Evolutionary conservation across 305 asterid genomes (phyloP).

Genomic region (Rubia occidens): DNA sequence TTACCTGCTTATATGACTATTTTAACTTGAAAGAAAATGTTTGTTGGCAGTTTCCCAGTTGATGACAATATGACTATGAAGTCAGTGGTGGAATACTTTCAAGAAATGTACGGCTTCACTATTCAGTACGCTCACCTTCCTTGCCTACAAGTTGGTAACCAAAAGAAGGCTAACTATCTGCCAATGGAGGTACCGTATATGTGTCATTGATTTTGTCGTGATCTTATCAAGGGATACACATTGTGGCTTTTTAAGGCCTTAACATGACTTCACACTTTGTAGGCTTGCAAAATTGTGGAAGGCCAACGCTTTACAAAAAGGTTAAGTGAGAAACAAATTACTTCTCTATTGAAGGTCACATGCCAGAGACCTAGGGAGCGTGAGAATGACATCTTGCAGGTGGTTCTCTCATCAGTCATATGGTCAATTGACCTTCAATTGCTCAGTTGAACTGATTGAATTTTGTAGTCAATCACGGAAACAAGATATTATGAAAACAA

Average conservation of each 20-base stretch:
- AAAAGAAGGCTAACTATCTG: slow-evolving; percentile 92
- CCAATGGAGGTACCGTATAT: slow-evolving; percentile 82
- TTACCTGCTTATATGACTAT: no score
- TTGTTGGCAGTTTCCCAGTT: slow-evolving; percentile 71
- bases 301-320: slow-evolving; percentile 93
- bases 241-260: slow-evolving; percentile 5
- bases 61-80: slow-evolving; percentile 84
- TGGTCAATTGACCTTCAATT: background rate
- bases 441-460: slow-evolving; percentile 1
- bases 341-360: slow-evolving; percentile 81
- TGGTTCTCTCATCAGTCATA: slow-evolving; percentile 12
- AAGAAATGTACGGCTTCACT: slow-evolving; percentile 84
- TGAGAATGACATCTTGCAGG: slow-evolving; percentile 86
- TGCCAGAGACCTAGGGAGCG: slow-evolving; percentile 97
- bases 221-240: background rate
- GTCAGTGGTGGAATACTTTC: slow-evolving; percentile 88
- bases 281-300: slow-evolving; percentile 98
- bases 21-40: background rate
- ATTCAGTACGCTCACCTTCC: slow-evolving; percentile 93
- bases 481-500: background rate
- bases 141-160: slow-evolving; percentile 99
- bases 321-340: slow-evolving; percentile 90
- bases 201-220: background rate
- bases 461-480: background rate
- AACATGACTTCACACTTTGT: slow-evolving; percentile 14